phyloP scores from a whole-genome alignment of 1,284 basidiomycete genomes.

The Ganoderma lingzhi region DNA sequence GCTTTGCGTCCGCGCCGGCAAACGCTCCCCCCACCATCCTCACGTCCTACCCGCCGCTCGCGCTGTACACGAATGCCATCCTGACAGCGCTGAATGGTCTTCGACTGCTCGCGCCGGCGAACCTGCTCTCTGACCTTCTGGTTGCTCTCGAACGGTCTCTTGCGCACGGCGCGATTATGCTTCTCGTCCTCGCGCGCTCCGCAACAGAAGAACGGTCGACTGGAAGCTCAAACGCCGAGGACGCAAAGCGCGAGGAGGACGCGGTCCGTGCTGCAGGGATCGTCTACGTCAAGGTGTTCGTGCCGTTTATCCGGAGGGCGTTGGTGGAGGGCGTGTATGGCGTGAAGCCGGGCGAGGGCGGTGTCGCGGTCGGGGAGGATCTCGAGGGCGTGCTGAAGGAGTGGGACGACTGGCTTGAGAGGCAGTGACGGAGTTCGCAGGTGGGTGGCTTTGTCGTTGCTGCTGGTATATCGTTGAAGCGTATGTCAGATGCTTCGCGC shows the following conservation, averaged over 20 bases:
- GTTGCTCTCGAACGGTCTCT: slow-evolving; percentile 61
- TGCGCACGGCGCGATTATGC: slow-evolving; percentile 48
- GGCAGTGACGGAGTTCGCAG: neutral
- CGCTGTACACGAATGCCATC: slow-evolving; percentile 78
- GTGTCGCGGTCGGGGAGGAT: slow-evolving; percentile 29
- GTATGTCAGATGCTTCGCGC: neutral
- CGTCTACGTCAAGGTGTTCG: slow-evolving; percentile 66
- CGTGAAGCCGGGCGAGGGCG: slow-evolving; percentile 27
- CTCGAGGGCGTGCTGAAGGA: slow-evolving; percentile 36
- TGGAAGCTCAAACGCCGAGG: slow-evolving; percentile 41
- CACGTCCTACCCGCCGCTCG: slow-evolving; percentile 81
- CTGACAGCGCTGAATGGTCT: slow-evolving; percentile 83
- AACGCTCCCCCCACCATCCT: slow-evolving; percentile 76
- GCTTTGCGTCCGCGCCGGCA: slow-evolving; percentile 37
- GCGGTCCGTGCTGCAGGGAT: slow-evolving; percentile 61
- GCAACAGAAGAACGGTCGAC: slow-evolving; percentile 28
- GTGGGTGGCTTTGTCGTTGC: neutral
- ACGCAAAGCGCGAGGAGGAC: slow-evolving; percentile 48
- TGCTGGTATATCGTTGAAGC: neutral
- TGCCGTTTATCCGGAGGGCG: slow-evolving; percentile 74
- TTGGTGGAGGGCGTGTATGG: slow-evolving; percentile 81
- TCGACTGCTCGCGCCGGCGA: slow-evolving; percentile 79
- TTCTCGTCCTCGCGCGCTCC: slow-evolving; percentile 37
- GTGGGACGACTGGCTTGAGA: slow-evolving; percentile 42
- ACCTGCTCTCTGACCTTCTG: slow-evolving; percentile 56